Percentiles rank a stretch among this genome's conserved stretches.
Conservation (phyloP, 768 basidiomycete species). For the Pisolithus tinctorius region DNA sequence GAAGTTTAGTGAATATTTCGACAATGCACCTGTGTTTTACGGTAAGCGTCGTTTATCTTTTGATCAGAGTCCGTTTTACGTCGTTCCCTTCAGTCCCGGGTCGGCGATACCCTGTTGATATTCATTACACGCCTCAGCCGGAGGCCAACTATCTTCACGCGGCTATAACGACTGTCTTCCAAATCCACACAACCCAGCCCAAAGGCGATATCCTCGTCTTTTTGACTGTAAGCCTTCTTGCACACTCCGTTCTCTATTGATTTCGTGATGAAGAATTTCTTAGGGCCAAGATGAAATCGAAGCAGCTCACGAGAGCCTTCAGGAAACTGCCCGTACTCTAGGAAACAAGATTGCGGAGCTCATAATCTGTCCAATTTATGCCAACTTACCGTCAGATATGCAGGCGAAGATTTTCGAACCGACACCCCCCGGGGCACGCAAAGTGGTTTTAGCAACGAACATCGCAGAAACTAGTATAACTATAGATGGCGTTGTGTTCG, state of each 20-base stretch:
- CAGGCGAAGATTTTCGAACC: constrained; percentile 99
- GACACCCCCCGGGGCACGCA: constrained; percentile 91
- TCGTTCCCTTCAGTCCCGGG: constrained; percentile 67
- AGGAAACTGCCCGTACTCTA: constrained; percentile 89
- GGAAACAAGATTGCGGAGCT: constrained; percentile 96
- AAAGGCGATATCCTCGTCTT: constrained; percentile 98
- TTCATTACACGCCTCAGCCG: constrained; percentile 98
- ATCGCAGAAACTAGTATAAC: constrained; percentile 99
- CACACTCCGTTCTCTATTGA: not conserved
- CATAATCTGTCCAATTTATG: constrained; percentile 96
- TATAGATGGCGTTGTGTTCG: constrained; percentile 98
- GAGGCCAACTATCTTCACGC: constrained; percentile 99
- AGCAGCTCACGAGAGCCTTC: constrained; percentile 90
- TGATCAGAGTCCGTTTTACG: constrained; percentile 4
- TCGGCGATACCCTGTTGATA: constrained; percentile 94
- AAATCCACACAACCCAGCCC: constrained; percentile 98
- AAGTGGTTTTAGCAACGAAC: constrained; percentile 97
- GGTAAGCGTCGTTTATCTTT: constrained; percentile 40
- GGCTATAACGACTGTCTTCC: constrained; percentile 97
- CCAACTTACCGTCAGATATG: constrained; percentile 97
- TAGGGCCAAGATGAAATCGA: constrained; percentile 99
- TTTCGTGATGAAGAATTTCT: not conserved
- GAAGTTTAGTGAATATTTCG: constrained; percentile 97
- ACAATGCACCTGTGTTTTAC: constrained; percentile 91
- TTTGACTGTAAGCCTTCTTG: constrained; percentile 61